phyloP scores from a whole-genome alignment of 164 flowering plant species.

The Houttuynia cordata region DNA sequence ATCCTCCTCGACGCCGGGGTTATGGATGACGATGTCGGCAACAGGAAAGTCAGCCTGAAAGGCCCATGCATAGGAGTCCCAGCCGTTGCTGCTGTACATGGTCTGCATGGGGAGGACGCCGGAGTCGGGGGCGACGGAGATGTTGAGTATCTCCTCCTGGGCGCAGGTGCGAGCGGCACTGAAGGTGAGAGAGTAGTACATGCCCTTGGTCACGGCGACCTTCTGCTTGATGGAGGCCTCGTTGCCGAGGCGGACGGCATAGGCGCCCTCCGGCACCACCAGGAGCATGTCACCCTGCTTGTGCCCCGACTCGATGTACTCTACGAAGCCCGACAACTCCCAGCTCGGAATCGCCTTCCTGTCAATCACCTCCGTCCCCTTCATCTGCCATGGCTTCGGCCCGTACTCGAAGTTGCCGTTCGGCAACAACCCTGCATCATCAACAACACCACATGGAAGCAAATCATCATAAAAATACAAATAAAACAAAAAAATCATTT shows the following conservation, averaged over 20 bases:
- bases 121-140: slow-evolving; percentile 34
- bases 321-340: slow-evolving; percentile 62
- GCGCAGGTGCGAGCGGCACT: slow-evolving; percentile 73
- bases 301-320: slow-evolving; percentile 76
- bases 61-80: slow-evolving; percentile 54
- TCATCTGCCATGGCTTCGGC: slow-evolving; percentile 47
- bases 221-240: slow-evolving; percentile 62
- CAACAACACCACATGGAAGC: too few species aligned
- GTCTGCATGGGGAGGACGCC: slow-evolving; percentile 60
- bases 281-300: slow-evolving; percentile 84
- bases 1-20: slow-evolving; percentile 89
- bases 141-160: slow-evolving; percentile 47
- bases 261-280: slow-evolving; percentile 70
- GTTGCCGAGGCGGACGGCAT: slow-evolving; percentile 69
- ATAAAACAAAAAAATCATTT: too few species aligned
- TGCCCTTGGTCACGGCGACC: slow-evolving; percentile 31
- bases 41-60: slow-evolving; percentile 25
- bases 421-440: slow-evolving; percentile 50
- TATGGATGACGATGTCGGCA: slow-evolving; percentile 35
- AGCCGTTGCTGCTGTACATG: slow-evolving; percentile 53
- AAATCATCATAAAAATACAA: too few species aligned
- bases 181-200: slow-evolving; percentile 53
- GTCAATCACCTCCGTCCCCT: slow-evolving; percentile 47
- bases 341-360: slow-evolving; percentile 51
- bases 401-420: slow-evolving; percentile 79